These are phyloP conservation scores for Albizia julibrissin DNA, from an alignment of 306 rosid genomes.

Conservation along the genomic window DNA sequence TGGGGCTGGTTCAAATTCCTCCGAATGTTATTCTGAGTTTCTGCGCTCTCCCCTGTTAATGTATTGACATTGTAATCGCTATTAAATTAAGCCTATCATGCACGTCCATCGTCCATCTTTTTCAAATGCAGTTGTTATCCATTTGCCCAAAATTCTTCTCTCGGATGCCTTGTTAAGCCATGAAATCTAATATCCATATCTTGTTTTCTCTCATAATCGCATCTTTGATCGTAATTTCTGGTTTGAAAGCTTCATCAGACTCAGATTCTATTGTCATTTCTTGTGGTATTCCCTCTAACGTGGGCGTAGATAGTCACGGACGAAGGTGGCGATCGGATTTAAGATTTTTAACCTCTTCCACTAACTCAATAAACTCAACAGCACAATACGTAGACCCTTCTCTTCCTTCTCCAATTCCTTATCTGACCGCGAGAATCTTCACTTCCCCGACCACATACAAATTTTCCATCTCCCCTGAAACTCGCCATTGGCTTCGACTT, in stretches of 20 bases:
- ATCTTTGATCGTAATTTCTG: background rate
- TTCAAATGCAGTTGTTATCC: background rate
- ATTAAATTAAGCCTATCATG: background rate
- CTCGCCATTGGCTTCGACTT: constrained; percentile 43
- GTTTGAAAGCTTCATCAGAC: constrained; percentile 1
- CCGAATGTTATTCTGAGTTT: background rate
- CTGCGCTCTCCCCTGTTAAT: background rate
- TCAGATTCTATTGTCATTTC: constrained; percentile 38
- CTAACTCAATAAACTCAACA: constrained; percentile 12
- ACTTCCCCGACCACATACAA: constrained; percentile 34
- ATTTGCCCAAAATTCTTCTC: background rate
- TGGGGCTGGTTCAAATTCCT: background rate
- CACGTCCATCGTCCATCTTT: background rate
- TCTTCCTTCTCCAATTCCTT: constrained; percentile 50
- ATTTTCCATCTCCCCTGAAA: constrained; percentile 33
- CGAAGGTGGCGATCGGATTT: constrained; percentile 50
- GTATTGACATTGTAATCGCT: background rate
- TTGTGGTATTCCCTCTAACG: constrained; percentile 46
- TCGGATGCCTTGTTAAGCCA: constrained; percentile 15
- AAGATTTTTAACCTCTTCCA: constrained; percentile 19
- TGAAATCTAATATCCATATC: constrained; percentile 32
- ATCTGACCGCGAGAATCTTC: constrained; percentile 54
- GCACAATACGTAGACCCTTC: constrained; percentile 50
- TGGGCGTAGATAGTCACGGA: constrained; percentile 39
- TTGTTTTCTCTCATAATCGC: constrained; percentile 25